Percentiles rank a stretch among this genome's conserved stretches.
Conservation (phyloP, 2,329 filamentous ascomycete species). For the Fusarium papillatum region DNA sequence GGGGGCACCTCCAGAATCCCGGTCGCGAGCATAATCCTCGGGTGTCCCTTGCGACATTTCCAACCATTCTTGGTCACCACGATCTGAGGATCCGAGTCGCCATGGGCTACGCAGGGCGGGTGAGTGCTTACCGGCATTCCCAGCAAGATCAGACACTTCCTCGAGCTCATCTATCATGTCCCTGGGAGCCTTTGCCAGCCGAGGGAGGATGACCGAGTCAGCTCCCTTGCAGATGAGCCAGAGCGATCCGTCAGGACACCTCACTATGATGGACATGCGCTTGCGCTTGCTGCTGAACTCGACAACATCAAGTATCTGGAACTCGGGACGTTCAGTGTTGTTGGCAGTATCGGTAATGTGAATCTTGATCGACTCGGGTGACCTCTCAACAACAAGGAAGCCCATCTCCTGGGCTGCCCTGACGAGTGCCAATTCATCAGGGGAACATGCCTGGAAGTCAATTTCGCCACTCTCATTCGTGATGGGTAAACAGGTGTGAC, state of each 20-base stretch:
- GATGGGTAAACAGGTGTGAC: background rate
- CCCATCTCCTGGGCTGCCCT: background rate
- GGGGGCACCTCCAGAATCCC: background rate
- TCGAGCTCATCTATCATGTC: background rate
- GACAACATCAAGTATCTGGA: conserved; percentile 84
- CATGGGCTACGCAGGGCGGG: background rate
- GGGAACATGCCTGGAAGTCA: background rate
- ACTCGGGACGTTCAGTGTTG: background rate
- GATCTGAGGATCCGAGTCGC: background rate
- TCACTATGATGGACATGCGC: conserved; percentile 88
- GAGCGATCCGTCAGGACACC: conserved; percentile 83
- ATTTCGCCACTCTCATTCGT: background rate
- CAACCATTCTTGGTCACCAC: background rate
- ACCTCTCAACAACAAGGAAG: background rate
- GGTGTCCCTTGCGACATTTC: background rate
- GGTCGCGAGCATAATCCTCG: no score
- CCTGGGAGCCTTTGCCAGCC: conserved; percentile 58
- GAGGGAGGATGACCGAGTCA: conserved; percentile 83
- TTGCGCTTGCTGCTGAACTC: conserved; percentile 92
- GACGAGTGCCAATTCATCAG: background rate
- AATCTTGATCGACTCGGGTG: background rate
- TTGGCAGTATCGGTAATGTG: background rate
- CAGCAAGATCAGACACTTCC: background rate
- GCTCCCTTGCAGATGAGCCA: conserved; percentile 91
- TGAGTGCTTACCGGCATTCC: background rate